Evolutionary conservation across 345 rosid species (phyloP), one percentile per base, ranked within the genome.

Genomic region (Eucalyptus guilfoylei): DNA sequence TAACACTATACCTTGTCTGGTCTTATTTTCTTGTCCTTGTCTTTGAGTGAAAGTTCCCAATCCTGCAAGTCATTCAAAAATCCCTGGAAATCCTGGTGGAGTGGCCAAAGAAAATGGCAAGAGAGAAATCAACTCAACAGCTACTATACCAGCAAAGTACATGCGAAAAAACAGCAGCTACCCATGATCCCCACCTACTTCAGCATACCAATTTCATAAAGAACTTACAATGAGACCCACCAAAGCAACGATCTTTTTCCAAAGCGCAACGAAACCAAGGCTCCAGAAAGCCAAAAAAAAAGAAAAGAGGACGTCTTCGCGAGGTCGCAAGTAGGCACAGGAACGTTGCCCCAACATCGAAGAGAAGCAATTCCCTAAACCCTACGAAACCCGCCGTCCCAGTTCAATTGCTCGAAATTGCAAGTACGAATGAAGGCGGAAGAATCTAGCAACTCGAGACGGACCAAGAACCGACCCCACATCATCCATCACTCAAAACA

Each of bases 51-150:
- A 90, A 93, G 92, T 52, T 97, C 99, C 98, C 98, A 97, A 87
- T 96, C 99, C 97, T 95, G 97, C 97, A 97, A 95, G 91, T 96
- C 94, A 95, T 96, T 96, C 91, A 97, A 92, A 93, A 96, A 94
- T 81, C 99, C 97, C 97, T 93, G 93, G 96, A 96, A 95, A 93
- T 95, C 97, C 98, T 95, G 95, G 88, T 87, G 89, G 88, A 88
- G 89, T 45, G 50, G 45, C 37, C 69, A 85, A 88, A 69, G 42
- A 88, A 86, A 40, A 30, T 76, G 32, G 14, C 54, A 37, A 54
- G 30, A 58, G 14, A 50, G 37, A 49, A 89, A 86, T 28, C 42
- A 85, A 21, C 60, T 45, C 69, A 52, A 48, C 16, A 88, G 88
- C 49, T 67, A 80, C 83, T 30, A 40, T 52, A n/a, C n/a, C 37